Evolutionary conservation across 1,139 yeast species (phyloP).

Genomic region (Pichia sp.): DNA sequence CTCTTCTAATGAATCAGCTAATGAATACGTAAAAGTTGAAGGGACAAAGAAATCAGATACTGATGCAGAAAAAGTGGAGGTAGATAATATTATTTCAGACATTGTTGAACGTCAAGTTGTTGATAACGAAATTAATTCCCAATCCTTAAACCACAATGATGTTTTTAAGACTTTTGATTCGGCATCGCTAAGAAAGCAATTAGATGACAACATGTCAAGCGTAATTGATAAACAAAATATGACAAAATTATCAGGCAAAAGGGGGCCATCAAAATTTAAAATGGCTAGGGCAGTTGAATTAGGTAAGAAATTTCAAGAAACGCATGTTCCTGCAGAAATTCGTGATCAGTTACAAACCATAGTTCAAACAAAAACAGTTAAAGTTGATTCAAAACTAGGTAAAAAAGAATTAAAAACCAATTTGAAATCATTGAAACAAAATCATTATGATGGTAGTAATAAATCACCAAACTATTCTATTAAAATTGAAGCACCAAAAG

Average conservation of each 20-base stretch:
- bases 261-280: conserved; percentile 12
- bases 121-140: conserved; percentile 9
- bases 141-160: neutral
- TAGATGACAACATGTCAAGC: conserved; percentile 4
- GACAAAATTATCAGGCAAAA: conserved; percentile 15
- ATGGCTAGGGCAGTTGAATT: conserved; percentile 16
- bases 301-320: conserved; percentile 16
- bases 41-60: conserved; percentile 8
- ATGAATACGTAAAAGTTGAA: neutral
- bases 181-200: conserved; percentile 1
- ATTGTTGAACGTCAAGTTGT: conserved; percentile 22
- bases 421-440: conserved; percentile 13
- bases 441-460: neutral
- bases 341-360: conserved; percentile 6
- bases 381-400: neutral
- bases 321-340: conserved; percentile 11
- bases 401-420: conserved; percentile 5
- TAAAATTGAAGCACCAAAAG: conserved; percentile 16
- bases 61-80: neutral
- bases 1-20: neutral
- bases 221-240: conserved; percentile 2
- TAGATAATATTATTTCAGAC: conserved; percentile 19
- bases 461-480: neutral
- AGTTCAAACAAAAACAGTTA: neutral
- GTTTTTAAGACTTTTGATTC: conserved; percentile 12